Conservation (phyloP, 306 rosid species). For the Mimosa bimucronata region DNA sequence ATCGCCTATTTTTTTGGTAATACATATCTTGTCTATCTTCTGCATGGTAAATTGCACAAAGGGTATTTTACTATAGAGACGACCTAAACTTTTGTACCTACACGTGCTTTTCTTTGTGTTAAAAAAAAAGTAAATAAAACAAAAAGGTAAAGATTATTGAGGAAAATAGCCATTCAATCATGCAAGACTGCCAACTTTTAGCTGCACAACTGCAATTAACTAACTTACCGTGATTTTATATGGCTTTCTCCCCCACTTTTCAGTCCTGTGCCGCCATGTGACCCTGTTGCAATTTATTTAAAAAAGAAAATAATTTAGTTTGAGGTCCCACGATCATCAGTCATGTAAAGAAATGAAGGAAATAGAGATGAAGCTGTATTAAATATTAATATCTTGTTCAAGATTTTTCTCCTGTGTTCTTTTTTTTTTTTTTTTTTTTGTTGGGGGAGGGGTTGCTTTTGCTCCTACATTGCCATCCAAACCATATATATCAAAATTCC, state of each 20-base stretch:
- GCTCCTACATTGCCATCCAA: constrained; percentile 11
- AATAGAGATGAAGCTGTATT: background rate
- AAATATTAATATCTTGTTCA: constrained; percentile 23
- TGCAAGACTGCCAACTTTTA: constrained; percentile 29
- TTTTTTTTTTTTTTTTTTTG: no score
- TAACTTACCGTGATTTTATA: constrained; percentile 54
- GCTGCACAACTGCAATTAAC: constrained; percentile 35
- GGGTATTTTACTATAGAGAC: background rate
- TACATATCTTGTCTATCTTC: constrained; percentile 7
- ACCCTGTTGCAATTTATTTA: constrained; percentile 51
- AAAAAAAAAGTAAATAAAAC: background rate
- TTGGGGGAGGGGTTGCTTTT: background rate
- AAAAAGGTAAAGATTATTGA: background rate
- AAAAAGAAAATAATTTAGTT: constrained; percentile 36
- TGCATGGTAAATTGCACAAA: background rate
- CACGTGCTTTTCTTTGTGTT: background rate
- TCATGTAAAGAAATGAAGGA: constrained; percentile 32
- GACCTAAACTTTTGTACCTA: background rate
- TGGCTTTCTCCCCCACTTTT: constrained; percentile 47
- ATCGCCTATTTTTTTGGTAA: background rate
- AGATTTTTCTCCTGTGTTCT: background rate
- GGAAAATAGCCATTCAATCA: constrained; percentile 14
- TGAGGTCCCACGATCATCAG: constrained; percentile 18
- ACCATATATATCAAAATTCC: background rate
- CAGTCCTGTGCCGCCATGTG: constrained; percentile 38